Conservation (phyloP, 169 alveolate genomes). For the Eimeria acervulina region DNA sequence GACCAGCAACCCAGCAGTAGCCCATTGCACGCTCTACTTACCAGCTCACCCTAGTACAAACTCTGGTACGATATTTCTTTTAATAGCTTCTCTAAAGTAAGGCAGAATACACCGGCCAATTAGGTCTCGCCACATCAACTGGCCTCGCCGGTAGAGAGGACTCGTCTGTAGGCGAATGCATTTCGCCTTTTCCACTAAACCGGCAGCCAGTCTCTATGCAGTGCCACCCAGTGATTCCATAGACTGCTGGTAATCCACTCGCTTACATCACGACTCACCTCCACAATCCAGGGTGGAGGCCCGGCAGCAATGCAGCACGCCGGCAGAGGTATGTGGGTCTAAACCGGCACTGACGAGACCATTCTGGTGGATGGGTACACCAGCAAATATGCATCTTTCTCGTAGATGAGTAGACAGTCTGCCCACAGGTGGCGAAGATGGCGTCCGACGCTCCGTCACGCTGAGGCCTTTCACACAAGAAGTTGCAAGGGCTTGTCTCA, state of each 20-base stretch:
- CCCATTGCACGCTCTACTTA: background rate
- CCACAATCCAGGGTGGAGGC: conserved; percentile 43
- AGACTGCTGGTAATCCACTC: background rate
- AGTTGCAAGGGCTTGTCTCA: background rate
- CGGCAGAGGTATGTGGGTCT: conserved; percentile 55
- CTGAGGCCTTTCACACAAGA: background rate
- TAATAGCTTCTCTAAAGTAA: background rate
- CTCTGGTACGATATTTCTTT: background rate
- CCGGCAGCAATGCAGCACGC: conserved; percentile 51
- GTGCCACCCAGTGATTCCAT: background rate
- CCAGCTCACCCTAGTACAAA: background rate
- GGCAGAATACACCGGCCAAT: background rate
- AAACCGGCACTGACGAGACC: background rate
- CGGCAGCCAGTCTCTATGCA: background rate
- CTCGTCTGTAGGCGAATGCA: background rate
- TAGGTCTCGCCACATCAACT: background rate
- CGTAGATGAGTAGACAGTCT: background rate
- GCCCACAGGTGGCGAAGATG: conserved; percentile 56
- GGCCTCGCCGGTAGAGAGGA: background rate
- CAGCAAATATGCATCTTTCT: background rate
- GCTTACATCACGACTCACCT: background rate
- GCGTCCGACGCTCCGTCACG: conserved; percentile 42
- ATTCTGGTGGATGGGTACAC: background rate
- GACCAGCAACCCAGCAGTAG: background rate
- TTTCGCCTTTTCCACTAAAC: background rate